Evolutionary conservation across 441 rosid species (phyloP).

Genomic region (Raphanus hybrid): DNA sequence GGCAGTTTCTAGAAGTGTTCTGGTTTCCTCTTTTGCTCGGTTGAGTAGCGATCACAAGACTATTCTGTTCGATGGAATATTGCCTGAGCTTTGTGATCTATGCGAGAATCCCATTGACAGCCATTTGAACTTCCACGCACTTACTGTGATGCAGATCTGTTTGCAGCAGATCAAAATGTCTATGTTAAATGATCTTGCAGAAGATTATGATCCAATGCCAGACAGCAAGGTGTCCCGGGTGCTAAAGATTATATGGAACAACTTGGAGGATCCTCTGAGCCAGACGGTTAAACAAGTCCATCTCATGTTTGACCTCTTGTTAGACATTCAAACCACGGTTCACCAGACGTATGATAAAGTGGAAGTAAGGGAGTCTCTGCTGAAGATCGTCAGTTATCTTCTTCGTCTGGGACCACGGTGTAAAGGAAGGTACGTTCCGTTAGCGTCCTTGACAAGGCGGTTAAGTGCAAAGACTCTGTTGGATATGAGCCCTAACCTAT

Average conservation of each 20-base stretch:
- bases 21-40: slow-evolving; percentile 60
- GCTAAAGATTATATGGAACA: slow-evolving; percentile 91
- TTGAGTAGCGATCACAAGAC: slow-evolving; percentile 49
- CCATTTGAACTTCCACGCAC: slow-evolving; percentile 93
- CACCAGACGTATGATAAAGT: slow-evolving; percentile 55
- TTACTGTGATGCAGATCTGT: slow-evolving; percentile 96
- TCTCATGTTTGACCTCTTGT: slow-evolving; percentile 81
- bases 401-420: slow-evolving; percentile 83
- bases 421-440: slow-evolving; percentile 92
- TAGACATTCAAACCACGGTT: slow-evolving; percentile 79
- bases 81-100: slow-evolving; percentile 85
- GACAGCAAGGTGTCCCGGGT: slow-evolving; percentile 69
- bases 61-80: slow-evolving; percentile 79
- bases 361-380: slow-evolving; percentile 60
- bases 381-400: slow-evolving; percentile 80
- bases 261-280: slow-evolving; percentile 92
- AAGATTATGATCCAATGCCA: slow-evolving; percentile 61
- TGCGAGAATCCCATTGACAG: slow-evolving; percentile 92
- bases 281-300: slow-evolving; percentile 98
- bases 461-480: slow-evolving; percentile 79
- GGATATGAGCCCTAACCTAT: slow-evolving; percentile 69
- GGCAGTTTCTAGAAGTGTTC: slow-evolving; percentile 76
- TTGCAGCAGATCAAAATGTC: slow-evolving; percentile 96
- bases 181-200: slow-evolving; percentile 47
- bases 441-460: slow-evolving; percentile 85